Evolutionary conservation across 1,284 basidiomycete species (phyloP), one percentile per base, ranked within the genome.

Genomic region (Lentinus polychrous): DNA sequence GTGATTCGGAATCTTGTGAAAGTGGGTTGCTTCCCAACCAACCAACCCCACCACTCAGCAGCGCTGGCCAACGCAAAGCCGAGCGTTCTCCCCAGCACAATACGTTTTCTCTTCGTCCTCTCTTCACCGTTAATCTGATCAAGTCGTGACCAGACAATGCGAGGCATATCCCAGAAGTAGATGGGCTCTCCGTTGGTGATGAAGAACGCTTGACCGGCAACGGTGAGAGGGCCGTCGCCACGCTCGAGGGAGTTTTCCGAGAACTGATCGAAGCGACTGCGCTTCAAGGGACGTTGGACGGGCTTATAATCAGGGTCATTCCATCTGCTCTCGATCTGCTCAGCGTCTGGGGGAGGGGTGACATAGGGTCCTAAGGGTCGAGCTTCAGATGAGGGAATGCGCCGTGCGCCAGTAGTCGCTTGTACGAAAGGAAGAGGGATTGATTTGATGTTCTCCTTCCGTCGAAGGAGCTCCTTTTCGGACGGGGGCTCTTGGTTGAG

Each of bases 131-230:
- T 60, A 44, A 58, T 71, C 24, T 74, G 71, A 65, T 91, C 88
- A 49, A 93, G 78, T 44, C 80, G 78, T 39, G 78, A 74, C 93
- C 93, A 99, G n/a, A 98, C 70, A 2, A 81, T 70, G 8, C 93
- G 80, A 20, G 86, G 78, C 63, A 96, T 87, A 70, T 98, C 94
- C 95, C 95, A 99, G 72, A 98, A 98, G 62, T 90, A 90, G 50
- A 89, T 77, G 1, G 94, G 95, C 65, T 98, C 94, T 54, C 94
- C 94, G 63, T 98, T 98, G 52, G 94, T 96, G 69, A 99, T 92
- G 74, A 95, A 96, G 74, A 96, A 99, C 0, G 76, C 91, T 65
- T 98, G 89, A 0, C 96, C 96, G 2, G 92, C 94, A 33, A 97
- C 89, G 53, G 82, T 75, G 12, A 93, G 72, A 5, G 79, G 78